These are phyloP conservation scores for Fragilariopsis cylindrus DNA, from an alignment of 108 stramenopile genomes.

Conservation along the genomic window DNA sequence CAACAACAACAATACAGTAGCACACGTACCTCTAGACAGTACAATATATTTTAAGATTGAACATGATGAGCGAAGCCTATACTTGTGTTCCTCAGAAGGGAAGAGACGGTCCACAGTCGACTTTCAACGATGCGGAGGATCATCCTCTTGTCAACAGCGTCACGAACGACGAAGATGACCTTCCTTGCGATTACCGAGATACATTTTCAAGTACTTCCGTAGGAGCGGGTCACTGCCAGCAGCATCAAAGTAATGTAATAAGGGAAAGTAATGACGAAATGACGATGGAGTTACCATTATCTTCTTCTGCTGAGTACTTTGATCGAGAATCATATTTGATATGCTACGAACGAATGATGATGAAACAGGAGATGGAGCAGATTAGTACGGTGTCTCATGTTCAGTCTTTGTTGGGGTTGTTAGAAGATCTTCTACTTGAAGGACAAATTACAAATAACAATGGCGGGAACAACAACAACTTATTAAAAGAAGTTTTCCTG, in stretches of 20 bases:
- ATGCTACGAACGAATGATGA: slow-evolving; percentile 72
- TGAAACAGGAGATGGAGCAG: slow-evolving; percentile 62
- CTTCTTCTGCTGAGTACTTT: neutral
- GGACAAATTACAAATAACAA: neutral
- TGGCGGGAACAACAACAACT: neutral
- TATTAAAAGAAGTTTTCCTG: slow-evolving; percentile 25
- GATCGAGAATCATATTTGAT: slow-evolving; percentile 43
- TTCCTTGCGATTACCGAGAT: neutral
- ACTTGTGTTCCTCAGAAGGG: neutral
- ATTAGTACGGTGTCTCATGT: slow-evolving; percentile 47
- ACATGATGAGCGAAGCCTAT: neutral
- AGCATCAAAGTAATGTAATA: too few species aligned
- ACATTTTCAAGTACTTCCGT: neutral
- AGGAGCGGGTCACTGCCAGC: neutral
- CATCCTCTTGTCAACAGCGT: slow-evolving; percentile 22
- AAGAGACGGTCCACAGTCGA: neutral
- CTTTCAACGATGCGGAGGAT: neutral
- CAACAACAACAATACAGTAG: too few species aligned
- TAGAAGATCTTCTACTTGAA: slow-evolving; percentile 19
- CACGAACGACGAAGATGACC: slow-evolving; percentile 26
- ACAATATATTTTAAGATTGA: too few species aligned
- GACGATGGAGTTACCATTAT: neutral
- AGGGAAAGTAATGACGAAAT: too few species aligned
- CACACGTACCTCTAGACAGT: too few species aligned
- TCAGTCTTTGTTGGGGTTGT: slow-evolving; percentile 37